Evolutionary conservation across 1,139 yeast genomes (phyloP).

Genomic region (Geotrichum cucujoidarum): DNA sequence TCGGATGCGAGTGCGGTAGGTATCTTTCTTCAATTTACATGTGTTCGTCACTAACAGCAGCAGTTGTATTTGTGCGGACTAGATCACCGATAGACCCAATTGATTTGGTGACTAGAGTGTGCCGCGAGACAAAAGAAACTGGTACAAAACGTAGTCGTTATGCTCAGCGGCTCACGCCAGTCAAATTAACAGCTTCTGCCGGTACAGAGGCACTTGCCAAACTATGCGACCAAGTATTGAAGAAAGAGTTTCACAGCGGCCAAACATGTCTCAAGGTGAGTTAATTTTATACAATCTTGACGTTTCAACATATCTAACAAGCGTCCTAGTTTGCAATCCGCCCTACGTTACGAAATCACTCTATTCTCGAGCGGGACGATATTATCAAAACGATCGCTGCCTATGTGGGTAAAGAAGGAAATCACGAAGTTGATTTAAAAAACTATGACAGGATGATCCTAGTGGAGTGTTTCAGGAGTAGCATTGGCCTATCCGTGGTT

Average conservation of each 20-base stretch:
- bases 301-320: too few species aligned
- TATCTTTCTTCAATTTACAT: neutral
- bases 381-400: conserved; percentile 70
- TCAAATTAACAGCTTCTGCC: conserved; percentile 70
- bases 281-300: too few species aligned
- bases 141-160: conserved; percentile 54
- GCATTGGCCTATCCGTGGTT: conserved; percentile 46
- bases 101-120: conserved; percentile 55
- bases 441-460: conserved; percentile 71
- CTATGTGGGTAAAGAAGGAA: conserved; percentile 62
- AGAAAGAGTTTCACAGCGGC: conserved; percentile 62
- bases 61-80: conserved; percentile 66
- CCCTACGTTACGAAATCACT: conserved; percentile 73
- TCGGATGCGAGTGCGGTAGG: conserved; percentile 68
- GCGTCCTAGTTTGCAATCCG: conserved; percentile 80
- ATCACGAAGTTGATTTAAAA: conserved; percentile 77
- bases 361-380: conserved; percentile 59
- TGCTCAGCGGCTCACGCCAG: conserved; percentile 76
- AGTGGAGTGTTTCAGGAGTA: conserved; percentile 68
- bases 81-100: conserved; percentile 77
- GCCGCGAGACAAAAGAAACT: conserved; percentile 53
- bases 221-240: conserved; percentile 52
- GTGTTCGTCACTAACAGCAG: neutral
- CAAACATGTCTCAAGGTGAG: too few species aligned
- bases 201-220: conserved; percentile 60